phyloP scores from a whole-genome alignment of 2,329 filamentous ascomycete species.

The Sporothrix pseudoabietina region DNA sequence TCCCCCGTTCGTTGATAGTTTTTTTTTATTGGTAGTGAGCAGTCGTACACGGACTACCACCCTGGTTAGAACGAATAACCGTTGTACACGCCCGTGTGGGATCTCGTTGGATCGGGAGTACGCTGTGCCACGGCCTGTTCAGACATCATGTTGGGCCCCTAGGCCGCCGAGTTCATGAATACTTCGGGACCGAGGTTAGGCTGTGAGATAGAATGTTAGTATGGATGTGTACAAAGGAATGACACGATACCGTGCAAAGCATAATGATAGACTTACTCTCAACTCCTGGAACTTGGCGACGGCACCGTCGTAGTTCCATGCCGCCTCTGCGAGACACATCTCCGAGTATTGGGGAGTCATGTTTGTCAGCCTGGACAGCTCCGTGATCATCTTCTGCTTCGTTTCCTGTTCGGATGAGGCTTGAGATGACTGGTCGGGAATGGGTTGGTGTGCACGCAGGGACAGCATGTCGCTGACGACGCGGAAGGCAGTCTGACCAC shows the following conservation, averaged over 20 bases:
- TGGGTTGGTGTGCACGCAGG: conserved; percentile 64
- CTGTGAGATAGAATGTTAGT: conserved; percentile 28
- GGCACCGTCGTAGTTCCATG: conserved; percentile 78
- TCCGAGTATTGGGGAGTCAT: conserved; percentile 79
- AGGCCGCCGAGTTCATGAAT: conserved; percentile 29
- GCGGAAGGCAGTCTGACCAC: conserved; percentile 62
- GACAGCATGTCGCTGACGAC: conserved; percentile 80
- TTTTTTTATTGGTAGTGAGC: neutral
- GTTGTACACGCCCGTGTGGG: too few relatives aligned
- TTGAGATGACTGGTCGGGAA: conserved; percentile 47
- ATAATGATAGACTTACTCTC: conserved; percentile 56
- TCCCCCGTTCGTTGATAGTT: neutral
- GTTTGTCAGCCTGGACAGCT: conserved; percentile 74
- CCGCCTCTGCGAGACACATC: conserved; percentile 76
- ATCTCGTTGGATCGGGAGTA: neutral
- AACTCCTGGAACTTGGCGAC: conserved; percentile 73
- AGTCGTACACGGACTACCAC: neutral
- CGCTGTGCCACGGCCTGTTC: neutral
- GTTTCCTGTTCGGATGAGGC: conserved; percentile 43
- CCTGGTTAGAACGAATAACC: neutral
- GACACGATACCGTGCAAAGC: neutral
- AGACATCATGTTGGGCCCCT: conserved; percentile 11
- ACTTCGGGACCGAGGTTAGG: conserved; percentile 34
- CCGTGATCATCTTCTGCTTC: conserved; percentile 70
- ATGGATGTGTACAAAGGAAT: neutral